Evolutionary conservation across 176 grass and related monocot genomes (phyloP).

Genomic region (Bromus sterilis): DNA sequence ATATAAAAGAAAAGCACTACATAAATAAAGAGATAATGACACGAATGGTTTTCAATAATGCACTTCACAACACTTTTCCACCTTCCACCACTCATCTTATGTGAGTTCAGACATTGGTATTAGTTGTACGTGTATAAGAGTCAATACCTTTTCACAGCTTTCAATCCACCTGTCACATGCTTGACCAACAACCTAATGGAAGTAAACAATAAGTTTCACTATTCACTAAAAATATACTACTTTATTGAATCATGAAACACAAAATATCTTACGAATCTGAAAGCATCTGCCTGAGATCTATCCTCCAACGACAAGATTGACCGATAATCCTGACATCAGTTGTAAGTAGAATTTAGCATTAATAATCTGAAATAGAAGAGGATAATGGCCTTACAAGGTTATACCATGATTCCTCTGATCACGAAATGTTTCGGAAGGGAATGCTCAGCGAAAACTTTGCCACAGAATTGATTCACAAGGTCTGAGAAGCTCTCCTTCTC

Average conservation of each 20-base stretch:
- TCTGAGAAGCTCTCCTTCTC: neutral
- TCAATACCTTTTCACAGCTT: neutral
- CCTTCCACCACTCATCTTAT: neutral
- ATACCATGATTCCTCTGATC: constrained; percentile 1
- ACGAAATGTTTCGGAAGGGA: neutral
- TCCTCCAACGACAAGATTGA: neutral
- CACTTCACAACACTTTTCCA: neutral
- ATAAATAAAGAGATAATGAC: neutral
- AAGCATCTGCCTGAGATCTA: neutral
- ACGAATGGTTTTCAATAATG: neutral
- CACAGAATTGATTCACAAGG: neutral
- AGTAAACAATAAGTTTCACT: neutral
- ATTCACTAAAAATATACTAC: neutral
- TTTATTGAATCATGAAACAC: neutral
- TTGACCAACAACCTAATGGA: neutral
- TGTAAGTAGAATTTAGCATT: neutral
- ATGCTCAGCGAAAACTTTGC: neutral
- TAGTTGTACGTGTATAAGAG: neutral
- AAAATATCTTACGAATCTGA: neutral
- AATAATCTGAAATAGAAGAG: neutral
- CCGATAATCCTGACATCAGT: neutral
- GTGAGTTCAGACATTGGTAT: no score
- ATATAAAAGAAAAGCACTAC: neutral
- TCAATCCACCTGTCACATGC: neutral
- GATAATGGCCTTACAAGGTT: neutral